These are phyloP conservation scores for Solanum gracilifrons DNA, from an alignment of 257 asterid genomes.

Conservation along the genomic window DNA sequence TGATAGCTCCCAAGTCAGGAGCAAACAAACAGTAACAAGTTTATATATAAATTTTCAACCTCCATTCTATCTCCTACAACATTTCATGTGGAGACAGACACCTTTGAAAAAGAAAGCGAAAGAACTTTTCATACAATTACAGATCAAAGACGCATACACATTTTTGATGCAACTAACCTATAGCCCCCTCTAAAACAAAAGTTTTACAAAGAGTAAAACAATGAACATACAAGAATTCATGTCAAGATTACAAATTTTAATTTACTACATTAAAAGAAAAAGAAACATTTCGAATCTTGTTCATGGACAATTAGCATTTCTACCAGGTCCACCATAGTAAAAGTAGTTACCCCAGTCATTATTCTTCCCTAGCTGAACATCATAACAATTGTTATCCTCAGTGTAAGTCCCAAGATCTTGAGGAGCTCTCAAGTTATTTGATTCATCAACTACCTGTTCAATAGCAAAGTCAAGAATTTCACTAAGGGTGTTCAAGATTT, in stretches of 20 bases:
- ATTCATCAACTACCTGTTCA: constrained; percentile 46
- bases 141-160: neutral
- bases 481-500: neutral
- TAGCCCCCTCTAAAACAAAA: neutral
- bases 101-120: neutral
- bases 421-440: constrained; percentile 63
- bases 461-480: neutral
- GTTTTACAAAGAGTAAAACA: neutral
- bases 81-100: neutral
- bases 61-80: neutral
- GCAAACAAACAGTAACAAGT: neutral
- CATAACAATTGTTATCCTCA: constrained; percentile 55
- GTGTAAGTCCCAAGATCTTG: constrained; percentile 39
- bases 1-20: neutral
- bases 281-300: neutral
- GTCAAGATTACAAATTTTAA: neutral
- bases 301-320: constrained; percentile 55
- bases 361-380: constrained; percentile 43
- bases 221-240: neutral
- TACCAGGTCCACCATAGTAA: constrained; percentile 88
- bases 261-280: neutral
- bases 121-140: neutral
- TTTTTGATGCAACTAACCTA: neutral
- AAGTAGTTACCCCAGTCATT: constrained; percentile 63
- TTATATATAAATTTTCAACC: neutral